These are phyloP conservation scores for Fistulinella cinereoalba DNA, from an alignment of 1,284 basidiomycete species.

Conservation along the genomic window DNA sequence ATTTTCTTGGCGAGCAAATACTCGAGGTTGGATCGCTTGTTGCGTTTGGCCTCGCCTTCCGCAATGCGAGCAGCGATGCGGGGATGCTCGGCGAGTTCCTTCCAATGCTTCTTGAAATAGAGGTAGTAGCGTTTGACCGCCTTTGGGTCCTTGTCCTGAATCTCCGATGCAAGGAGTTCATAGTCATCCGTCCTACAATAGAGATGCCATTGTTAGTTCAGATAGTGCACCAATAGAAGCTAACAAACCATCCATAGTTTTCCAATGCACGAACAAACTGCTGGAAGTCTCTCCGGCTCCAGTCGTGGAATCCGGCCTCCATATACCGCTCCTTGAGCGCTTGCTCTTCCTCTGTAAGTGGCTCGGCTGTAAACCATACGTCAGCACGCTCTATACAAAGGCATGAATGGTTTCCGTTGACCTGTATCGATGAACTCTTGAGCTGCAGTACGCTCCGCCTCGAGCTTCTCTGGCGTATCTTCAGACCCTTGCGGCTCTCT, in stretches of 20 bases:
- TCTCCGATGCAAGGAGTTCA: conserved; percentile 79
- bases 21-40: conserved; percentile 84
- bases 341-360: conserved; percentile 83
- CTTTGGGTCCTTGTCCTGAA: conserved; percentile 81
- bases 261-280: conserved; percentile 87
- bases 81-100: conserved; percentile 74
- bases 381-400: too few relatives aligned
- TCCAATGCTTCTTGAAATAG: conserved; percentile 90
- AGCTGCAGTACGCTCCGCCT: conserved; percentile 76
- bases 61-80: conserved; percentile 78
- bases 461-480: conserved; percentile 82
- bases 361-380: conserved; percentile 73
- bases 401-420: too few relatives aligned
- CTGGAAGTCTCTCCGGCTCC: conserved; percentile 93
- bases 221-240: neutral
- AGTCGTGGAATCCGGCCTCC: conserved; percentile 82
- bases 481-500: conserved; percentile 70
- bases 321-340: conserved; percentile 77
- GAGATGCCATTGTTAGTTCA: neutral
- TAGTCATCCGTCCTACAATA: conserved; percentile 69
- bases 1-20: conserved; percentile 79
- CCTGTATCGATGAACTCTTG: conserved; percentile 88
- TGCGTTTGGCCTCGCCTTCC: conserved; percentile 83
- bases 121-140: conserved; percentile 82
- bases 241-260: conserved; percentile 76